A percentile compares a stretch with the other conserved stretches of the same genome.
Evolutionary conservation across 2,329 filamentous ascomycete species (phyloP).

Genomic region (Pyricularia pennisetigena): DNA sequence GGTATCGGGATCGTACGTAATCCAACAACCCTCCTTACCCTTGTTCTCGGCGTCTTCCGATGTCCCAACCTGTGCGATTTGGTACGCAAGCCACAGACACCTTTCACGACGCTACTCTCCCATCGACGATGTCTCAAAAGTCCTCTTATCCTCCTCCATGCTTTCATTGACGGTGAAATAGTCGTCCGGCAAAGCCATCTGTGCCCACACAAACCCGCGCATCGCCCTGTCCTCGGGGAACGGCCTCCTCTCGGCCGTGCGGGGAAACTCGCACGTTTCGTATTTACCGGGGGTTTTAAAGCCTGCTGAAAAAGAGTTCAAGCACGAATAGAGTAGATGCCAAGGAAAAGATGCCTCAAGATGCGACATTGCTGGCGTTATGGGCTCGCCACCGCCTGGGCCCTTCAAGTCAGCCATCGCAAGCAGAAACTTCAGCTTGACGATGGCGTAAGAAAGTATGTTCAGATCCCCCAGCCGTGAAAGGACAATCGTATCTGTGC

Average conservation of each 20-base stretch:
- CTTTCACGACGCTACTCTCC: slow-evolving; percentile 45
- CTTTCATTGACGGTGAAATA: slow-evolving; percentile 47
- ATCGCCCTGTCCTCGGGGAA: slow-evolving; percentile 62
- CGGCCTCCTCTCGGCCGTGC: slow-evolving; percentile 33
- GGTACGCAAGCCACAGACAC: slow-evolving; percentile 46
- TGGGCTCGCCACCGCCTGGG: background rate
- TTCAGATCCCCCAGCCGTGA: slow-evolving; percentile 45
- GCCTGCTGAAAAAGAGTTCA: slow-evolving; percentile 24
- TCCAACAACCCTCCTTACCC: slow-evolving; percentile 24
- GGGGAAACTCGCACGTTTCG: slow-evolving; percentile 37
- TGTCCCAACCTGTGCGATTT: slow-evolving; percentile 24
- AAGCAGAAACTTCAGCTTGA: slow-evolving; percentile 48
- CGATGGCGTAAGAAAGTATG: slow-evolving; percentile 52
- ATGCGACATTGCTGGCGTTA: slow-evolving; percentile 25
- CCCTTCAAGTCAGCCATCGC: slow-evolving; percentile 29
- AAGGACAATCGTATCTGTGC: slow-evolving; percentile 37
- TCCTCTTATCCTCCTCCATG: slow-evolving; percentile 58
- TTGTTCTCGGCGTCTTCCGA: slow-evolving; percentile 6
- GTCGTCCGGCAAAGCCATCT: slow-evolving; percentile 44
- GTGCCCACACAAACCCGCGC: slow-evolving; percentile 54
- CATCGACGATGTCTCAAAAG: slow-evolving; percentile 53
- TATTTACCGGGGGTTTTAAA: slow-evolving; percentile 13
- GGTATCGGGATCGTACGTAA: slow-evolving; percentile 29
- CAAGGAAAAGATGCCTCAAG: slow-evolving; percentile 30
- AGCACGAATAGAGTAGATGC: slow-evolving; percentile 23